These are phyloP conservation scores for Cryptosporidium bovis DNA, from an alignment of 169 alveolate genomes.

Conservation along the genomic window DNA sequence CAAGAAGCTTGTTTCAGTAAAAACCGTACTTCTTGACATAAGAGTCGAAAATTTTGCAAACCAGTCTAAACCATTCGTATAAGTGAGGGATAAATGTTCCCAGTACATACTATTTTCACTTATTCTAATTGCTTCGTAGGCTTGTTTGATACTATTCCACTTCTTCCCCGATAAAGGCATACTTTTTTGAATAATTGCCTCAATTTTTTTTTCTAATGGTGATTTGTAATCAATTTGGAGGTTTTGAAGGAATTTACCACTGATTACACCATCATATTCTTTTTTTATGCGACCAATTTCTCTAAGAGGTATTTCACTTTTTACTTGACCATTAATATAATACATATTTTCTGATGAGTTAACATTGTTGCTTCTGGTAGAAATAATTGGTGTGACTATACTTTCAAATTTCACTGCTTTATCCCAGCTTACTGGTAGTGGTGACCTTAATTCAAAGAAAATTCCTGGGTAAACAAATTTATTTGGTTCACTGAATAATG, in stretches of 20 bases:
- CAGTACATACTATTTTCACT: constrained; percentile 19
- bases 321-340: constrained; percentile 36
- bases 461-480: constrained; percentile 48
- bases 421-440: constrained; percentile 50
- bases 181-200: constrained; percentile 15
- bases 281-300: not conserved
- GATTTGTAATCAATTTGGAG: not conserved
- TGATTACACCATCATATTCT: not conserved
- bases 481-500: constrained; percentile 48
- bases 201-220: not conserved
- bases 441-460: constrained; percentile 59
- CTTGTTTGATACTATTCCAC: not conserved
- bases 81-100: constrained; percentile 23
- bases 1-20: constrained; percentile 8
- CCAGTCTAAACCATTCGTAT: constrained; percentile 71
- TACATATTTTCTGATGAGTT: not conserved
- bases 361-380: not conserved
- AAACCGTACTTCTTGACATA: constrained; percentile 19
- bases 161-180: constrained; percentile 25
- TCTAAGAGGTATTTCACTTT: constrained; percentile 28
- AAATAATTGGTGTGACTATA: constrained; percentile 14
- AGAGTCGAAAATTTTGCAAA: constrained; percentile 8
- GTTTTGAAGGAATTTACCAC: not conserved
- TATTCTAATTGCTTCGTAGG: constrained; percentile 9
- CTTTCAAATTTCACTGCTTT: constrained; percentile 2